phyloP scores from a whole-genome alignment of 768 basidiomycete species.

The Serendipita vermifera region DNA sequence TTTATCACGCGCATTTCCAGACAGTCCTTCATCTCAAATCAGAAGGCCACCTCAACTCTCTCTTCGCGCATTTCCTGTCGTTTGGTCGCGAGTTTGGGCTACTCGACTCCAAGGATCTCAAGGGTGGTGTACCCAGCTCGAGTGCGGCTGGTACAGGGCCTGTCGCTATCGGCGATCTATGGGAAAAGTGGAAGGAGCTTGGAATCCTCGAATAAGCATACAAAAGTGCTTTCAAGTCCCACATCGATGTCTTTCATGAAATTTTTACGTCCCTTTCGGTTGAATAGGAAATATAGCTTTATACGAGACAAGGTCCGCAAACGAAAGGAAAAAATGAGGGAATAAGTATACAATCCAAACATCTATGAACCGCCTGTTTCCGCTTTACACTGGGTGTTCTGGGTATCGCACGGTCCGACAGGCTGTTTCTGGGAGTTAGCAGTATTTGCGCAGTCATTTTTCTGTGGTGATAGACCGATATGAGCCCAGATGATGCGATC shows the following conservation, averaged over 20 bases:
- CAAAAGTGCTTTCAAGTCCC: neutral
- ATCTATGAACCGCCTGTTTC: neutral
- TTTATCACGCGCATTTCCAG: constrained; percentile 86
- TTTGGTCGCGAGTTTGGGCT: constrained; percentile 92
- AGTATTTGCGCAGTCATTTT: constrained; percentile 4
- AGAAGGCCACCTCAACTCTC: constrained; percentile 91
- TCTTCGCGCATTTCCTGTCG: constrained; percentile 95
- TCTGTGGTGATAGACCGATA: neutral
- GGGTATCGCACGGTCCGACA: neutral
- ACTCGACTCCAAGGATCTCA: constrained; percentile 78
- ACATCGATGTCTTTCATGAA: neutral
- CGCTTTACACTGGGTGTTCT: neutral
- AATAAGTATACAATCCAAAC: neutral
- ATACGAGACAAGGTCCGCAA: neutral
- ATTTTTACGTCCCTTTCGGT: neutral
- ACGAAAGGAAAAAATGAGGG: neutral
- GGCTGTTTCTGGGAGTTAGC: neutral
- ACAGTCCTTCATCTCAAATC: constrained; percentile 77
- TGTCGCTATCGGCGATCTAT: constrained; percentile 65
- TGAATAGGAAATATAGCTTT: neutral
- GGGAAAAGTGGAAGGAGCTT: constrained; percentile 84
- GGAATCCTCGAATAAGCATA: constrained; percentile 42
- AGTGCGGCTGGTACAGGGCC: constrained; percentile 32
- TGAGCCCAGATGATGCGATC: too few relatives aligned
- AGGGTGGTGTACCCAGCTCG: constrained; percentile 28